Evolutionary conservation across 805 yeast species (phyloP).

Genomic region (Yarrowia alimentaria): DNA sequence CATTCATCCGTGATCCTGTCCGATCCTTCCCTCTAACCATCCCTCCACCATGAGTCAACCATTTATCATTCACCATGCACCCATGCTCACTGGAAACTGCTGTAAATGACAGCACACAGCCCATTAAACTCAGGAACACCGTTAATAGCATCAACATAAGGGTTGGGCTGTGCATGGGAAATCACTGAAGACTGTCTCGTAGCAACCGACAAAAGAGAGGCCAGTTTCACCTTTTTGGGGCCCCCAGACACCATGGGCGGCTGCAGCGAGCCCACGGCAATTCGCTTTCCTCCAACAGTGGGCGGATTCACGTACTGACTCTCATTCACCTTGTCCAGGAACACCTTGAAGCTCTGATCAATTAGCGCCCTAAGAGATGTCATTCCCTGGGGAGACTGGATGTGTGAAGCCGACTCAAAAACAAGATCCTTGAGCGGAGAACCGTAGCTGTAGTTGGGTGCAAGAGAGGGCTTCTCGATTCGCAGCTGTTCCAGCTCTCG

Average conservation of each 20-base stretch:
- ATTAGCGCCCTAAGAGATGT: slow-evolving; percentile 43
- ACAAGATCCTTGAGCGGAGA: slow-evolving; percentile 36
- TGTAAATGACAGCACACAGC: slow-evolving; percentile 81
- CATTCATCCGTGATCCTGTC: too few relatives aligned
- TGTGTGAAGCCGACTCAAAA: slow-evolving; percentile 44
- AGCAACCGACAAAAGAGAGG: slow-evolving; percentile 65
- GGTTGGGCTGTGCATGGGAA: slow-evolving; percentile 44
- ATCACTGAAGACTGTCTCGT: slow-evolving; percentile 62
- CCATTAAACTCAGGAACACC: slow-evolving; percentile 66
- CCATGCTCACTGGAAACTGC: slow-evolving; percentile 51
- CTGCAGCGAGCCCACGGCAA: slow-evolving; percentile 10
- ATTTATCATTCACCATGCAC: slow-evolving; percentile 3
- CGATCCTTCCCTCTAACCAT: too few relatives aligned
- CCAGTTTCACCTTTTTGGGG: slow-evolving; percentile 51
- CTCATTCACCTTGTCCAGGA: slow-evolving; percentile 43
- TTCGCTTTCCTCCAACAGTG: background rate
- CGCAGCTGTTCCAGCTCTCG: slow-evolving; percentile 48
- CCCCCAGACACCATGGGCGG: slow-evolving; percentile 30
- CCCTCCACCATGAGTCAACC: too few relatives aligned
- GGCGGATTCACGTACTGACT: slow-evolving; percentile 18
- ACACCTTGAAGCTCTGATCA: slow-evolving; percentile 45
- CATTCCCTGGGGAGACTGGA: slow-evolving; percentile 47
- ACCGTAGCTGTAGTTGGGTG: slow-evolving; percentile 29
- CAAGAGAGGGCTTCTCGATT: slow-evolving; percentile 4
- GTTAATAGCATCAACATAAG: slow-evolving; percentile 47